These are phyloP conservation scores for Yarrowia hollandica DNA, from an alignment of 805 yeast genomes.

Conservation along the genomic window DNA sequence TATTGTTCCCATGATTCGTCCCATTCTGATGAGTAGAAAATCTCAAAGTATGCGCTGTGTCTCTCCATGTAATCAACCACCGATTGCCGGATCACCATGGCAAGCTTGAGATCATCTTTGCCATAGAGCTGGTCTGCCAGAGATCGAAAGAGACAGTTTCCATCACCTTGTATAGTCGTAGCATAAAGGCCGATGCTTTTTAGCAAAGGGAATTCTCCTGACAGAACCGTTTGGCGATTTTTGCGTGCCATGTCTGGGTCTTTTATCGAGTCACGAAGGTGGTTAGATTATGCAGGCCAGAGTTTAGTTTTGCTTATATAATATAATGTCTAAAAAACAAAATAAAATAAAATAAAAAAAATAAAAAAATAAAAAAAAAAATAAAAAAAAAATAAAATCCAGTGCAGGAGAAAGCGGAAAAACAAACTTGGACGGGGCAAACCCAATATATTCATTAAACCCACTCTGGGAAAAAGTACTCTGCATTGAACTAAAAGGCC, in stretches of 20 bases:
- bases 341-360: background rate
- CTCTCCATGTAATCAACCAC: slow-evolving; percentile 41
- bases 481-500: too few relatives aligned
- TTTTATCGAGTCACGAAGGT: too few relatives aligned
- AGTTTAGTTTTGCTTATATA: too few relatives aligned
- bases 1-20: slow-evolving; percentile 43
- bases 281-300: background rate
- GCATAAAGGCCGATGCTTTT: slow-evolving; percentile 43
- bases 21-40: slow-evolving; percentile 39
- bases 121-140: slow-evolving; percentile 46
- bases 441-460: too few relatives aligned
- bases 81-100: slow-evolving; percentile 37
- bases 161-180: slow-evolving; percentile 45
- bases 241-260: slow-evolving; percentile 9
- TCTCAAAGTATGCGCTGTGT: slow-evolving; percentile 39
- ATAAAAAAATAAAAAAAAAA: too few relatives aligned
- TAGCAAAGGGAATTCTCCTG: slow-evolving; percentile 43
- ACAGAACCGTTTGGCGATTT: slow-evolving; percentile 22
- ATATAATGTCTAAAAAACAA: too few relatives aligned
- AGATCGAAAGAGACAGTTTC: slow-evolving; percentile 48
- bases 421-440: too few relatives aligned
- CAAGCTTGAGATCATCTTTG: slow-evolving; percentile 38
- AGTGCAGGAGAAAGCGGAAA: too few relatives aligned
- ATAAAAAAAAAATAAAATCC: too few relatives aligned
- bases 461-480: too few relatives aligned